Evolutionary conservation across 352 stramenopile species (phyloP), one percentile per base, ranked within the genome.

Genomic region (Plasmopara viticola): DNA sequence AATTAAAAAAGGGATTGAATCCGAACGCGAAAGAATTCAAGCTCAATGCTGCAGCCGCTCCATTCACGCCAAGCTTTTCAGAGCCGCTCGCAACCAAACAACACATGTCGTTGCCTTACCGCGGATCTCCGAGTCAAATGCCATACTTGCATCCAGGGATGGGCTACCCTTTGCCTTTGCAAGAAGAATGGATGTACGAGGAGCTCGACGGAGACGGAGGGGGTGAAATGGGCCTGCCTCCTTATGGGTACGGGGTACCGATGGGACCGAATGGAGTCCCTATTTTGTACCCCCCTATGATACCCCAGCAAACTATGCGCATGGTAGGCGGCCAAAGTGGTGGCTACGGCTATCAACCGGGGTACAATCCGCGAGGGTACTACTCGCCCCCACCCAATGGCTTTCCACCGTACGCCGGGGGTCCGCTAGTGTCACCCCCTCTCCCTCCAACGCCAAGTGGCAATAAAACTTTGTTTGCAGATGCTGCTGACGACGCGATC

Each of bases 21-120:
- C 76, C 81, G 34, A 87, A 90, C 29, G 82, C 82, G 3, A 92
- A 90, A 66, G 84, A 95, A 56, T 95, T 92, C 61, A 92, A 90
- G 62, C 66, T 90, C 30, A 93, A 65, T 38, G 78, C 78, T 8
- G 52, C 66, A 3, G 84, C 84, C 14, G 52, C 64, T 6, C 58
- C 58, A 38, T 95, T 95, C 51, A 91, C 79, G 33, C 84, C 84
- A 14, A 84, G 65, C 48, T 85, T 89, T 34, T 14, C 66, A 13
- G 30, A 53, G 2, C 55, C 60, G 5, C 52, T 60, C 2, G 44
- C 56, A 34, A 48, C 51, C 34, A 71, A 62, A 56, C 48, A 60
- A 14, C 43, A 64, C 12, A 49, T 60, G 37, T 67, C 68, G 28
- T 86, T 71, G n/a, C 75, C 75, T 17, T 86, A 84, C 48, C 72